Evolutionary conservation across 1,284 basidiomycete genomes (phyloP), one percentile per base, ranked within the genome.

Genomic region (Heterobasidion parviporum): DNA sequence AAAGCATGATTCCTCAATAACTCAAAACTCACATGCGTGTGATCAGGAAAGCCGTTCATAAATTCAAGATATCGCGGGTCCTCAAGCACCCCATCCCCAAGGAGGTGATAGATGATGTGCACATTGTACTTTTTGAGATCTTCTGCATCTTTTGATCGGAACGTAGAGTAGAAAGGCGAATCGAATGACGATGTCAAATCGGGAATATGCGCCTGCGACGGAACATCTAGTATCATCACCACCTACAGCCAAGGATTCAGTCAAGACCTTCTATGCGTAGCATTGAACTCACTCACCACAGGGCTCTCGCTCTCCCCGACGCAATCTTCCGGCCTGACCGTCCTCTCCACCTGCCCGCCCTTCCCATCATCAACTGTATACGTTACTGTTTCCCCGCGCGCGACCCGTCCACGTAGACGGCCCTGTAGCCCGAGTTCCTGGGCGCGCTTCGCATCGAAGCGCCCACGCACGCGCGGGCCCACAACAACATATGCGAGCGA

Each of bases 401-500:
- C 79, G 33, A 81, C 71, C 62, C 63, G 66, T 26, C 74, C 67
- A 49, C 75, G 66, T 66, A 73, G 58, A 2, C 75, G 77, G 3
- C 91, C 89, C 2, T 73, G 72, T 3, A 98, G 74, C 8, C 87
- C 86, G 1, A 94, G 74, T 36, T 73, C 78, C 6, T 74, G 66
- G 0, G 94, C 92, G 60, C 82, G 85, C 56, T 71, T 70, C 0
- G 71, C 82, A 60, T 96, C 82, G 65, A 98, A 96, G 69, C 91
- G 93, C n/a, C 94, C 94, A 3, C 92, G 83, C 43, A 86, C 74
- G 2, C 76, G 76, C 0, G 93, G 90, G 0, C 92, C 92, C 51
- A 91, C 77, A 46, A 88, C 70, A 26, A 95, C 77, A 67, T 94
- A 97, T 6, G 78, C 78, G n/a, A 82, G 57, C 2, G 77, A 73